These are phyloP conservation scores for Thelonectria olida DNA, from an alignment of 2,329 filamentous ascomycete species.

Conservation along the genomic window DNA sequence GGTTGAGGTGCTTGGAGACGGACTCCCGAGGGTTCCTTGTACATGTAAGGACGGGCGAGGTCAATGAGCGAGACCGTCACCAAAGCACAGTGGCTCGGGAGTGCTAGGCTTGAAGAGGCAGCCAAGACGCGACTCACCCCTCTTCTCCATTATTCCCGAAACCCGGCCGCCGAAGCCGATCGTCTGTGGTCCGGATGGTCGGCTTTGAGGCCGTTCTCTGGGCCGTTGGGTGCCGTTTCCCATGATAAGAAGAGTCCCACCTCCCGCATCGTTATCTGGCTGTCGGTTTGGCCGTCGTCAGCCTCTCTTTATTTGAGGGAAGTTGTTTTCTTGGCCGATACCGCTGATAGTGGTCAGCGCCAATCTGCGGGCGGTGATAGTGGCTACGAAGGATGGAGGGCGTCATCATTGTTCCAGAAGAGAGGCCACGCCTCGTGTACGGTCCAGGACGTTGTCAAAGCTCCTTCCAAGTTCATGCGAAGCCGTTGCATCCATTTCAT, in stretches of 20 bases:
- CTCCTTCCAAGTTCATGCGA: too few relatives aligned
- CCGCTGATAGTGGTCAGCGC: not conserved
- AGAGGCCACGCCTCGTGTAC: too few relatives aligned
- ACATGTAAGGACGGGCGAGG: conserved; percentile 2
- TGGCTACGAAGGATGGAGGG: too few relatives aligned
- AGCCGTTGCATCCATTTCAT: too few relatives aligned
- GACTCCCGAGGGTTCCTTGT: not conserved
- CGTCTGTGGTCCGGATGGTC: not conserved
- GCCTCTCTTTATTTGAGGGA: too few relatives aligned
- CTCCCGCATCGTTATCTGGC: not conserved
- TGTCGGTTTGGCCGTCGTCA: not conserved
- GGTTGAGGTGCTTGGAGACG: not conserved
- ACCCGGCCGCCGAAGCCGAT: conserved; percentile 10
- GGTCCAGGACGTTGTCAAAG: too few relatives aligned
- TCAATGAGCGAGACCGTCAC: conserved; percentile 23
- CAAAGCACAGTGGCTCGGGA: not conserved
- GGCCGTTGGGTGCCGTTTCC: not conserved
- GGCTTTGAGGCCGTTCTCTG: not conserved
- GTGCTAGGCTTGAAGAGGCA: conserved; percentile 44
- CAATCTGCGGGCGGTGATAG: not conserved
- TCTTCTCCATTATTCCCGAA: conserved; percentile 22
- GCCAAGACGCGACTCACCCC: conserved; percentile 40
- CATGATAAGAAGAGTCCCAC: not conserved
- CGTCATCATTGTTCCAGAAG: too few relatives aligned
- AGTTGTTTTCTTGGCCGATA: not conserved